Evolutionary conservation across 2,329 filamentous ascomycete genomes (phyloP).

Genomic region (Aspergillus caelatus): DNA sequence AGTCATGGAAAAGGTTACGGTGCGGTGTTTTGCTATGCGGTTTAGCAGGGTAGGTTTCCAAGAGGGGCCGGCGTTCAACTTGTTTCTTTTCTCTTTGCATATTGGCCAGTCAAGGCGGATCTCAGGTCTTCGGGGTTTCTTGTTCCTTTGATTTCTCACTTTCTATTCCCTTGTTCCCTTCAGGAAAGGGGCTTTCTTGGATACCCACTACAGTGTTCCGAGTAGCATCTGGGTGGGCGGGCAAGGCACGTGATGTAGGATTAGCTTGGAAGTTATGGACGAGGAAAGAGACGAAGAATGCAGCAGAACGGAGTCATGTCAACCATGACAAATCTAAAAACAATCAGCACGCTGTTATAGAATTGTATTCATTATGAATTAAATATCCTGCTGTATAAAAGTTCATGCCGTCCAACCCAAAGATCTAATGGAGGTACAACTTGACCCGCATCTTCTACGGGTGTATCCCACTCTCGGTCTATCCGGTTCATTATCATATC

Average conservation of each 20-base stretch:
- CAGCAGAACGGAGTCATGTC: conserved; percentile 26
- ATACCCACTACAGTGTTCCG: conserved; percentile 33
- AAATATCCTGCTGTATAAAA: conserved; percentile 68
- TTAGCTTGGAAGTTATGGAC: conserved; percentile 29
- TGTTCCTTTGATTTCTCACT: conserved; percentile 17
- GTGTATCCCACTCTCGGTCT: conserved; percentile 50
- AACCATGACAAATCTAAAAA: conserved; percentile 10
- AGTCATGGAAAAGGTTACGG: conserved; percentile 34
- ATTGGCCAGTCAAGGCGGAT: conserved; percentile 18
- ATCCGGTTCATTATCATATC: conserved; percentile 55
- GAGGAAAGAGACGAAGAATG: conserved; percentile 28
- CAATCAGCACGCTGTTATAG: conserved; percentile 8
- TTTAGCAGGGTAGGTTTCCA: conserved; percentile 35
- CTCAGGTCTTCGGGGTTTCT: conserved; percentile 22
- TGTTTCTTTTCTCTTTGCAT: conserved; percentile 25
- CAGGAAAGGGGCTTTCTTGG: conserved; percentile 22
- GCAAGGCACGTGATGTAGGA: conserved; percentile 36
- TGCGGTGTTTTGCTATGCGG: conserved; percentile 38
- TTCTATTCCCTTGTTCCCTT: conserved; percentile 9
- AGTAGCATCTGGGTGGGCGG: conserved; percentile 26
- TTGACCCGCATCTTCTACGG: conserved; percentile 60
- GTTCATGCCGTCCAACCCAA: conserved; percentile 67
- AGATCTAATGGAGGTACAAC: conserved; percentile 65
- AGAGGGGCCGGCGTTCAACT: conserved; percentile 36
- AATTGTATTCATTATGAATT: conserved; percentile 55